These are phyloP conservation scores for Alternaria brassicae DNA, from an alignment of 2,329 filamentous ascomycete genomes.

Conservation along the genomic window DNA sequence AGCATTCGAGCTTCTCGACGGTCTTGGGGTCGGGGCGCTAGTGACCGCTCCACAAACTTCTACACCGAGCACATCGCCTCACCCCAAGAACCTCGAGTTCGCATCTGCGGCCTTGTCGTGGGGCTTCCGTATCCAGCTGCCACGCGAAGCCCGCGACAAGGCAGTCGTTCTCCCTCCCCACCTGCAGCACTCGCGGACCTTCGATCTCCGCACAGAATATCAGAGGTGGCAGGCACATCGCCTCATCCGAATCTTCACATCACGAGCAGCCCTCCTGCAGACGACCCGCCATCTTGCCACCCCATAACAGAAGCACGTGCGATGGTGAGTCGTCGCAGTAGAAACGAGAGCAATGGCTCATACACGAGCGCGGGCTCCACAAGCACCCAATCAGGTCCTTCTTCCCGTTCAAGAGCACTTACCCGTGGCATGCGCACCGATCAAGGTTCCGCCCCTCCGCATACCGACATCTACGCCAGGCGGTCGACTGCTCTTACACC, in stretches of 20 bases:
- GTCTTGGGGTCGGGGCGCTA: slow-evolving; percentile 59
- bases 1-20: neutral
- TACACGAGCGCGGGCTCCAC: neutral
- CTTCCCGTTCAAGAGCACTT: neutral
- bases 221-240: slow-evolving; percentile 96
- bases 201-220: slow-evolving; percentile 96
- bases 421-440: slow-evolving; percentile 33
- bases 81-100: slow-evolving; percentile 91
- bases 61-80: slow-evolving; percentile 81
- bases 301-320: neutral
- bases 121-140: slow-evolving; percentile 97
- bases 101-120: slow-evolving; percentile 95
- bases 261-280: neutral
- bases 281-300: neutral
- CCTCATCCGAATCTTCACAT: neutral
- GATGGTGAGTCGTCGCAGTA: neutral
- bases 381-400: neutral
- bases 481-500: slow-evolving; percentile 57
- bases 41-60: slow-evolving; percentile 93
- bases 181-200: slow-evolving; percentile 95
- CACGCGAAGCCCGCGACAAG: slow-evolving; percentile 97
- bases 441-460: slow-evolving; percentile 39
- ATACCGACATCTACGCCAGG: slow-evolving; percentile 22
- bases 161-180: slow-evolving; percentile 95
- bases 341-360: neutral